Evolutionary conservation across 1,284 basidiomycete species (phyloP), one percentile per base, ranked within the genome.

Genomic region (Trametes versicolor): DNA sequence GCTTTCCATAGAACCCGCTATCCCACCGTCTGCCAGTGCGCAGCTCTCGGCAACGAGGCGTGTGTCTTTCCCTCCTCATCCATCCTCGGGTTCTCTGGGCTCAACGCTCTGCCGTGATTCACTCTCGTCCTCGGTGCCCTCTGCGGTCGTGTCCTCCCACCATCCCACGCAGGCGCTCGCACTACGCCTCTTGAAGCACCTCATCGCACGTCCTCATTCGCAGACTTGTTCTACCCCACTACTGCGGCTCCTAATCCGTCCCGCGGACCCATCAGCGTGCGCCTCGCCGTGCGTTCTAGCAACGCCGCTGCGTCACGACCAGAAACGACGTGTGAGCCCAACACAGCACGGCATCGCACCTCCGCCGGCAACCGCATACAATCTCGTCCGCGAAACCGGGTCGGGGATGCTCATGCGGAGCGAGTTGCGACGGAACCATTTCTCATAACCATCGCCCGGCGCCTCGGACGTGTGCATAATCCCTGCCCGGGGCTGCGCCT

Each of bases 181-280:
- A 60, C 50, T 57, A 37, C 49, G 61, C 61, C 47, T 52, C 39
- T 52, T 29, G 19, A 10, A n/a, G 27, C 17, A 5, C 27, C 12
- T 8, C 61, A 45, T 21, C 27, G 10, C n/a, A 34, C 64, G 27
- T 32, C 51, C 37, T 23, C 48, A 34, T 47, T 59, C 60, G 52
- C 57, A 47, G 54, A 39, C 19, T 39, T 34, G 27, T 2, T 36
- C 23, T 23, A 21, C 23, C 41, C 41, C 41, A 39, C 45, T 60
- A 63, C 66, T 68, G 63, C 66, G 66, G 66, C 34, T 36, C 63
- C 62, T 62, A 63, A 53, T 55, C 29, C 32, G 60, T 61, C 49
- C 41, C 27, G 50, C 53, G 50, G 45, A 48, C 45, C 51, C 60
- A 55, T 60, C 58, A 48, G 23, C 58, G 48, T 52, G 64, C 47